phyloP scores from a whole-genome alignment of 176 grass and related monocot genomes.

The Chloris gayana region DNA sequence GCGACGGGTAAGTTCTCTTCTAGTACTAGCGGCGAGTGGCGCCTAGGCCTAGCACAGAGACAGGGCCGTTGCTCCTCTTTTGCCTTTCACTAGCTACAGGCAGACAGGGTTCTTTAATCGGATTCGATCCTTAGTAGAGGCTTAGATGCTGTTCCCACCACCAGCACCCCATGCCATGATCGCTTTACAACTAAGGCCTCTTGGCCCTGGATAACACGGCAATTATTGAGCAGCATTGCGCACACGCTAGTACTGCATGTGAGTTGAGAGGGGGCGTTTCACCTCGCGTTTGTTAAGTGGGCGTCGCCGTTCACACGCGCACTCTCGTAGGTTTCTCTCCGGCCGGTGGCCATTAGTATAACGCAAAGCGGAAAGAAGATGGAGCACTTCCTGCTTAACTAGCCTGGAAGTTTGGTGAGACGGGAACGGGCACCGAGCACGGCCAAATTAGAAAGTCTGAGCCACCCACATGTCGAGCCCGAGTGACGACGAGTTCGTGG shows the following conservation, averaged over 20 bases:
- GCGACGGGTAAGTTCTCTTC: neutral
- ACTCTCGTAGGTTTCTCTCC: neutral
- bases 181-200: constrained; percentile 53
- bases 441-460: constrained; percentile 8
- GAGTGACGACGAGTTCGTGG: constrained; percentile 21
- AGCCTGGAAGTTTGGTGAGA: constrained; percentile 34
- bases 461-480: constrained; percentile 29
- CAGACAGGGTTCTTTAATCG: constrained; percentile 45
- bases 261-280: constrained; percentile 35
- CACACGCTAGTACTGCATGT: constrained; percentile 24
- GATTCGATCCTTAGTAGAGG: constrained; percentile 46
- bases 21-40: constrained; percentile 28
- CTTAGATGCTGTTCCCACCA: constrained; percentile 41
- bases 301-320: constrained; percentile 34
- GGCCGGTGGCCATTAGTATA: neutral
- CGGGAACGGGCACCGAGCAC: constrained; percentile 6
- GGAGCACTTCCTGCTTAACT: neutral
- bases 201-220: constrained; percentile 39
- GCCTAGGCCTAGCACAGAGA: neutral
- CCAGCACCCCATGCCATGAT: neutral
- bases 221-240: constrained; percentile 27
- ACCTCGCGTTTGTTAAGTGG: constrained; percentile 43
- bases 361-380: constrained; percentile 2
- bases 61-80: constrained; percentile 20
- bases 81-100: constrained; percentile 40